A percentile compares a stretch with the other conserved stretches of the same genome.
Evolutionary conservation across 2,329 filamentous ascomycete species (phyloP).

Genomic region (Epichloe gansuensis): DNA sequence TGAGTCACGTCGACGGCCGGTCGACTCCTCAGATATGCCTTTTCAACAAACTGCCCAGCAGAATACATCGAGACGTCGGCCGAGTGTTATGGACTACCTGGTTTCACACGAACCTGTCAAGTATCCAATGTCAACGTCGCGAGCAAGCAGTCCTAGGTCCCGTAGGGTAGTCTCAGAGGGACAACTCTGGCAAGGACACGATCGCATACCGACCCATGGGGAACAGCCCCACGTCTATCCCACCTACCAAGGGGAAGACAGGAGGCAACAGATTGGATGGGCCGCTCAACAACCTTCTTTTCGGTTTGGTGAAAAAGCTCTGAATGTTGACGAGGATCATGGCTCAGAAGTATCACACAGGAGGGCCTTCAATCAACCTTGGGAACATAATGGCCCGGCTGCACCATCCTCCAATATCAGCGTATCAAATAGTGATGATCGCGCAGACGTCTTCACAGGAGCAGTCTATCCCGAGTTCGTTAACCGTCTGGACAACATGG

Average conservation of each 20-base stretch:
- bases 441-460: background rate
- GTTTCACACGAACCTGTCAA: slow-evolving; percentile 6
- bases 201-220: background rate
- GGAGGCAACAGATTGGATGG: background rate
- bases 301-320: background rate
- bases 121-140: slow-evolving; percentile 3
- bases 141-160: slow-evolving; percentile 1
- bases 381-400: background rate
- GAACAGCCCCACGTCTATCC: background rate
- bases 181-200: background rate
- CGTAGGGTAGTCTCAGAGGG: slow-evolving; percentile 1
- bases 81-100: slow-evolving; percentile 11
- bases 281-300: background rate
- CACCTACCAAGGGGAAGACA: background rate
- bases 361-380: background rate
- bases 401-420: slow-evolving; percentile 2
- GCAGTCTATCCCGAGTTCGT: background rate
- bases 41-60: slow-evolving; percentile 1
- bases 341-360: background rate
- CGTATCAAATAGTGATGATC: background rate
- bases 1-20: slow-evolving; percentile 1
- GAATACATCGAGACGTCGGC: slow-evolving; percentile 6
- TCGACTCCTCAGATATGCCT: slow-evolving; percentile 6
- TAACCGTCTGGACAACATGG: background rate
- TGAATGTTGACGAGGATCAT: background rate